Base-by-base conservation (phyloP, 2,329 filamentous ascomycete genomes). In the Dendrostoma leiphaemia region DNA sequence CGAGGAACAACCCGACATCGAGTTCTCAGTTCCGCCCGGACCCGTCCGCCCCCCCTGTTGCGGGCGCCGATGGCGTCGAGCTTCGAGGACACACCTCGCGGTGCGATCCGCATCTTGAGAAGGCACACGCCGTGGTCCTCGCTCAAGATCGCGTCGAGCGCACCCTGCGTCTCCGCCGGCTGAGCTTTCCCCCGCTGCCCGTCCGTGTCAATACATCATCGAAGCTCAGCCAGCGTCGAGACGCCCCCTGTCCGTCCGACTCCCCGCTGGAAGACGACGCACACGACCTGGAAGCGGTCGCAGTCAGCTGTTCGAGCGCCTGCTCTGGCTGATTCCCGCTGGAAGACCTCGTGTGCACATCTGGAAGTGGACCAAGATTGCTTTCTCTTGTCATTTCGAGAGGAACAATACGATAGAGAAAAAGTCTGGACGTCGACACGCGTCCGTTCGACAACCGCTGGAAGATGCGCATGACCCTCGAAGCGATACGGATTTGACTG, bases 21-120 rank as follows among this genome's bases (percentile, higher is more conserved):
- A 2, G 54, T 56, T 53, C 32, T 56, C 44, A 53, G 54, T 48
- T 56, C 44, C 54, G 49, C 44, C 48, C 34, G 37, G 6, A 15
- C 38, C 46, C 13, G 29, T 29, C 50, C 50, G 50, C 41, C 38
- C 19, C 54, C 54, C 31, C 45, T 46, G 38, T 46, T 35, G 51
- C 45, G 44, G 31, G 34, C 37, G 15, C 51, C 45, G 15, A 38
- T 17, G 31, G 46, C 43, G 54, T 50, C 32, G 50, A 57, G 51
- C 54, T 32, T 48, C 45, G 54, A 56, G 32, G 35, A 26, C 44
- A 12, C 12, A n/a, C n/a, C n/a, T n/a, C 9, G 23, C 35, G 24
- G 15, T 29, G 44, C 49, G 54, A 26, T 56, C 54, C 54, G 44
- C 54, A 40, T 40, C 32, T 37, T 34, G 29, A 4, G 17, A 7